Conservation (phyloP, 495 filamentous ascomycete genomes). For the Neurospora sublineolata region DNA sequence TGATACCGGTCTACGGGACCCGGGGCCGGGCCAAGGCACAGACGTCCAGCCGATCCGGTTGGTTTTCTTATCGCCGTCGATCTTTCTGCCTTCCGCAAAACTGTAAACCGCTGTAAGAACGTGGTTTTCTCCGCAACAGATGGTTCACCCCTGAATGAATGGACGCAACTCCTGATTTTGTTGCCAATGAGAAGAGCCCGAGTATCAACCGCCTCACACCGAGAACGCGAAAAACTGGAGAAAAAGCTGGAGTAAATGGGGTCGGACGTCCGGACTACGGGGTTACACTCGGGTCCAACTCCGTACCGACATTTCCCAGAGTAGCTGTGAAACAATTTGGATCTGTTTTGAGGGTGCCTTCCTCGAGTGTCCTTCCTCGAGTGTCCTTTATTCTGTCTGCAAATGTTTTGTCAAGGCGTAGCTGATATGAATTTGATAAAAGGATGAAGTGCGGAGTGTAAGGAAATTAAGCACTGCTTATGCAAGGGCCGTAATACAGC, state of each 20-base stretch:
- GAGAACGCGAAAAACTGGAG: neutral
- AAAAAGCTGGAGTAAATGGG: neutral
- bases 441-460: neutral
- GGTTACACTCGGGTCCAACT: neutral
- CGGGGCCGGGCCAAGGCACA: neutral
- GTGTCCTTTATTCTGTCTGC: neutral
- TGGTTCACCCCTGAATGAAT: neutral
- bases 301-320: neutral
- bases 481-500: neutral
- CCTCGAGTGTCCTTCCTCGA: neutral
- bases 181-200: neutral
- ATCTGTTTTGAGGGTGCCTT: neutral
- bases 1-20: neutral
- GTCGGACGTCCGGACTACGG: neutral
- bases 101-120: neutral
- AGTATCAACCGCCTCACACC: neutral
- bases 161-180: neutral
- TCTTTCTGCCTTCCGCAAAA: neutral
- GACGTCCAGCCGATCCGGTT: neutral
- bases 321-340: neutral
- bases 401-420: neutral
- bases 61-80: neutral
- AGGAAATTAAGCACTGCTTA: neutral
- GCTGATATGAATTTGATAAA: neutral
- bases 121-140: neutral